Evolutionary conservation across 169 alveolate genomes (phyloP).

Genomic region (Plasmodium malariae): DNA sequence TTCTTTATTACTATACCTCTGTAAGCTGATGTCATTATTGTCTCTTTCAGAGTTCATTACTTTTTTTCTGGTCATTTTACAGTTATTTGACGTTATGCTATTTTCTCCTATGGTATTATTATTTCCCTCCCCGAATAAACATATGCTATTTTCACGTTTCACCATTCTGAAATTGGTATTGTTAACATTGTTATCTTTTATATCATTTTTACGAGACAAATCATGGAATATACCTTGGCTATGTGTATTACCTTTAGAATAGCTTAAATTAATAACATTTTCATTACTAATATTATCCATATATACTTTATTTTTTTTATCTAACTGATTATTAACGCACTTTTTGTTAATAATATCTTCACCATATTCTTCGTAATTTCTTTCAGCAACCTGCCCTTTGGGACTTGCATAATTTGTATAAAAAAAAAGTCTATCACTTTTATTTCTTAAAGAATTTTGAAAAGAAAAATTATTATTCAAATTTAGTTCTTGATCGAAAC

Average conservation of each 20-base stretch:
- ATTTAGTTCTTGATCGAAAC: background rate
- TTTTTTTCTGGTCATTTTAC: background rate
- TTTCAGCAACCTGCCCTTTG: constrained; percentile 1
- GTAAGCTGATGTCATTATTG: constrained; percentile 4
- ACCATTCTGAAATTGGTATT: background rate
- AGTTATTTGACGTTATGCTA: background rate
- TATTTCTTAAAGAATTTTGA: constrained; percentile 5
- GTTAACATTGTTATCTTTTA: background rate
- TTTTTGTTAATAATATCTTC: background rate
- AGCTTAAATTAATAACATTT: background rate
- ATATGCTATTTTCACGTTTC: background rate
- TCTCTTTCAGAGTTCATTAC: background rate
- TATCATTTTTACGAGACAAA: background rate
- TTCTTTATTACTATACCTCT: background rate
- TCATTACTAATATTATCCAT: background rate
- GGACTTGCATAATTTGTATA: background rate
- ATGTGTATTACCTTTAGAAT: background rate
- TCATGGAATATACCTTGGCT: constrained; percentile 8
- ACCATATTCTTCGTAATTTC: constrained; percentile 9
- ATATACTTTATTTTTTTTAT: constrained; percentile 3
- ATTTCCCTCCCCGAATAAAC: constrained; percentile 10
- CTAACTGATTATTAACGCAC: background rate
- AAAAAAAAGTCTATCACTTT: background rate
- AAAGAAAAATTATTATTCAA: background rate
- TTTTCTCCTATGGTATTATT: background rate